These are phyloP conservation scores for Candida oleophila DNA, from an alignment of 805 yeast genomes.

Conservation along the genomic window DNA sequence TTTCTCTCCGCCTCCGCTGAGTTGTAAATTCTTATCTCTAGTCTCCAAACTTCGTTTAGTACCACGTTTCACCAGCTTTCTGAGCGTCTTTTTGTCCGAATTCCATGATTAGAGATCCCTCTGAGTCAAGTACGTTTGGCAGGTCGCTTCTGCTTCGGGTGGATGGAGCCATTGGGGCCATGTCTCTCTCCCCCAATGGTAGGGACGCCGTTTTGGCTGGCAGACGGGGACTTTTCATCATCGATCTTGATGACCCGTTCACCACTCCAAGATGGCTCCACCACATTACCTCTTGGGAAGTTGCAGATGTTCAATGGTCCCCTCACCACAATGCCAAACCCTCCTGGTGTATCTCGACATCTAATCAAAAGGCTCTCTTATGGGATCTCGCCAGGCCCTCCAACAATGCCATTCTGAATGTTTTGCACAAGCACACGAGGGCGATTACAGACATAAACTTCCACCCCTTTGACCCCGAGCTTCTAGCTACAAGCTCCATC, in stretches of 20 bases:
- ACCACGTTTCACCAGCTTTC: background rate
- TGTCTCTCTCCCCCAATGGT: constrained; percentile 86
- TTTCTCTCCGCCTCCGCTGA: no score
- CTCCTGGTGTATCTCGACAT: constrained; percentile 88
- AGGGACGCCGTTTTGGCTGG: constrained; percentile 93
- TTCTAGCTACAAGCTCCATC: constrained; percentile 88
- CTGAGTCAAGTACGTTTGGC: constrained; percentile 64
- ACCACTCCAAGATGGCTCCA: constrained; percentile 92
- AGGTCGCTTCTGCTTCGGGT: constrained; percentile 80
- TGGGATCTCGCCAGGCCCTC: constrained; percentile 85
- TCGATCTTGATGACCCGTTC: constrained; percentile 95
- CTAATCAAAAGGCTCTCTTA: constrained; percentile 91
- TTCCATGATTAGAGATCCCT: constrained; percentile 16
- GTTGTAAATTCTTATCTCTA: no score
- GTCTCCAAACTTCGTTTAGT: no score
- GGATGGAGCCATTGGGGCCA: constrained; percentile 89
- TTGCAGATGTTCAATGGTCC: constrained; percentile 98
- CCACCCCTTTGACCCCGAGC: constrained; percentile 82
- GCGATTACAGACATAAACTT: constrained; percentile 96
- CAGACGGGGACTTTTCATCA: constrained; percentile 73
- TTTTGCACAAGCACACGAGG: constrained; percentile 83
- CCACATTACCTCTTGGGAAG: constrained; percentile 95
- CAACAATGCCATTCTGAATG: constrained; percentile 75
- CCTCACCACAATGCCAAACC: constrained; percentile 80
- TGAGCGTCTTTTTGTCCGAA: background rate